A percentile compares a stretch with the other conserved stretches of the same genome.
These are phyloP conservation scores for Vararia minispora DNA, from an alignment of 768 basidiomycete species.

Conservation along the genomic window DNA sequence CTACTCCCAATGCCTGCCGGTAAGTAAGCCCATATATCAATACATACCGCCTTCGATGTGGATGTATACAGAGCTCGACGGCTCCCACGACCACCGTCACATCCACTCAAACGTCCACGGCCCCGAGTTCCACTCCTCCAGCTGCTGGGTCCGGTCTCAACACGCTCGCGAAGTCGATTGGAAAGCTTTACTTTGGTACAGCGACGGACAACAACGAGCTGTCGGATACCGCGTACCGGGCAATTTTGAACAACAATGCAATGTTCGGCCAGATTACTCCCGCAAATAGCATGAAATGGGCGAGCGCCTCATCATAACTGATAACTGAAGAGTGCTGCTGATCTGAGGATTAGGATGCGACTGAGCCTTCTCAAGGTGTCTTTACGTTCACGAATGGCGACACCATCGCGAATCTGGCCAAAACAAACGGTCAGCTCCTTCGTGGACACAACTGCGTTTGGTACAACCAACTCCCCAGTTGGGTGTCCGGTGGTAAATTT, in stretches of 20 bases:
- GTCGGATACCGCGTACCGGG: constrained; percentile 25
- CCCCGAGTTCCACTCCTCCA: too few species aligned
- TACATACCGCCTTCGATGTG: too few species aligned
- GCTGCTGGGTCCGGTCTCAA: too few species aligned
- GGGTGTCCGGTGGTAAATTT: constrained; percentile 23
- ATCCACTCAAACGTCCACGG: too few species aligned
- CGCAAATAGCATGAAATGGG: constrained; percentile 37
- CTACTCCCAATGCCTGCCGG: constrained; percentile 35
- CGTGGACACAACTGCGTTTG: constrained; percentile 35
- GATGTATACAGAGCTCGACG: constrained; percentile 27
- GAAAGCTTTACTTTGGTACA: constrained; percentile 36
- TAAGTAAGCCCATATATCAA: too few species aligned
- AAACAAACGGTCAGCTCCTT: constrained; percentile 34
- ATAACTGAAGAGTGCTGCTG: neutral
- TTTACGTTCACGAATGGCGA: constrained; percentile 40
- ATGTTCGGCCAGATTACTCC: constrained; percentile 35
- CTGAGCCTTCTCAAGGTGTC: constrained; percentile 34
- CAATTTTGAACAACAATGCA: constrained; percentile 24
- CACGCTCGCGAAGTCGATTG: constrained; percentile 25
- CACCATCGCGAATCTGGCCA: constrained; percentile 31
- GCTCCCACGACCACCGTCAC: constrained; percentile 13
- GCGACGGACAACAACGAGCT: constrained; percentile 39
- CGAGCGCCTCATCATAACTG: constrained; percentile 1
- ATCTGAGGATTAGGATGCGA: constrained; percentile 30
- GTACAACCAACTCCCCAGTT: constrained; percentile 33